A percentile compares a stretch with the other conserved stretches of the same genome.
phyloP scores from a whole-genome alignment of 192 early-diverging fungal genomes.

The Chytriomyces sp. region DNA sequence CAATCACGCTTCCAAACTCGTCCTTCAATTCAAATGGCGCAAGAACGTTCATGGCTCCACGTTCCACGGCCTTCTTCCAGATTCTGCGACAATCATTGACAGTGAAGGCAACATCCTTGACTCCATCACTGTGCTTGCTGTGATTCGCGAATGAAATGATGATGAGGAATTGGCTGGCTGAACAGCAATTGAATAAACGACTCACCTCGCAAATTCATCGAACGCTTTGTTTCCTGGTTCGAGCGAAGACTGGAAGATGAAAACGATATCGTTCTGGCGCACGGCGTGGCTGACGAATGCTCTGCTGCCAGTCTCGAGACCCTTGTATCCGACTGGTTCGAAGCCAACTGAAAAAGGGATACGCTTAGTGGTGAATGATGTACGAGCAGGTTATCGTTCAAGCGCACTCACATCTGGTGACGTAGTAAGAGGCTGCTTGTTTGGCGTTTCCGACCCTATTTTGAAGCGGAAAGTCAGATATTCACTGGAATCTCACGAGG shows the following conservation, averaged over 20 bases:
- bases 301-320: conserved; percentile 92
- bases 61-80: conserved; percentile 79
- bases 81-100: conserved; percentile 84
- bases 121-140: conserved; percentile 88
- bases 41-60: conserved; percentile 81
- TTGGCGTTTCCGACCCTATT: conserved; percentile 87
- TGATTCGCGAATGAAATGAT: neutral
- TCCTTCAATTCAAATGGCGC: conserved; percentile 78
- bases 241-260: conserved; percentile 91
- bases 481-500: neutral
- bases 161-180: neutral
- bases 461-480: neutral
- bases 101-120: conserved; percentile 93
- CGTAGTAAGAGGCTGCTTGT: conserved; percentile 93
- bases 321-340: conserved; percentile 89
- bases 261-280: conserved; percentile 75
- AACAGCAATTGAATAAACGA: neutral
- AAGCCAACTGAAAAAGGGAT: conserved; percentile 71
- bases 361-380: neutral
- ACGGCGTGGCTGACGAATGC: conserved; percentile 87
- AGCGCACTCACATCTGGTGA: conserved; percentile 68
- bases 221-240: conserved; percentile 76
- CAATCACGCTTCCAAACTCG: conserved; percentile 82
- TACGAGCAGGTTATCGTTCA: neutral
- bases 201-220: conserved; percentile 43